Percentiles rank a stretch among this genome's conserved stretches.
phyloP scores from a whole-genome alignment of 129 eudicot genomes.

The Heracleum sosnowskyi region DNA sequence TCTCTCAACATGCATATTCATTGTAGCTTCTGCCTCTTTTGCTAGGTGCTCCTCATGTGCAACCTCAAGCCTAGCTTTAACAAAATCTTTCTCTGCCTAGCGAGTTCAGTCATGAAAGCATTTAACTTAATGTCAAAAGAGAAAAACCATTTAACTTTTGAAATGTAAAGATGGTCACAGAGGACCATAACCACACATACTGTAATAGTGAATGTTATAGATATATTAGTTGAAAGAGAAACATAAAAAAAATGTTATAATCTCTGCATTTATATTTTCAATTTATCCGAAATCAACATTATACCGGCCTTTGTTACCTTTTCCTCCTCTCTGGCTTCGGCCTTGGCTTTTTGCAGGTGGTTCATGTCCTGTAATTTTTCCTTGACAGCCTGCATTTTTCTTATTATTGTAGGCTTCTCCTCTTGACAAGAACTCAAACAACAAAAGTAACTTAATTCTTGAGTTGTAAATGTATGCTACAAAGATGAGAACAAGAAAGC shows the following conservation, averaged over 20 bases:
- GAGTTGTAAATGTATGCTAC: background rate
- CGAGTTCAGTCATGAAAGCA: too few species aligned
- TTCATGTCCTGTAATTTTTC: conserved; percentile 53
- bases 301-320: conserved; percentile 25
- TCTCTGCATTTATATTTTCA: background rate
- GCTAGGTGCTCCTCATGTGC: conserved; percentile 73
- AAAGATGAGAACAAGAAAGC: background rate
- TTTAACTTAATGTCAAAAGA: too few species aligned
- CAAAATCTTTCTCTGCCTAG: conserved; percentile 57
- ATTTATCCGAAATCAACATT: background rate
- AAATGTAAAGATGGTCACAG: background rate
- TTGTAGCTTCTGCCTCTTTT: conserved; percentile 62
- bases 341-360: conserved; percentile 49
- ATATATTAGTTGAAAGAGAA: background rate
- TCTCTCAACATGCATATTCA: conserved; percentile 65
- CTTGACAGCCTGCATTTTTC: conserved; percentile 66
- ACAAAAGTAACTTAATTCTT: background rate
- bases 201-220: background rate
- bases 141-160: too few species aligned
- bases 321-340: conserved; percentile 65
- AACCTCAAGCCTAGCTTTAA: conserved; percentile 42
- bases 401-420: conserved; percentile 4
- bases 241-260: background rate
- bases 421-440: conserved; percentile 6
- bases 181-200: background rate